Conservation (phyloP, 1,284 basidiomycete species). For the Chiua sp. region DNA sequence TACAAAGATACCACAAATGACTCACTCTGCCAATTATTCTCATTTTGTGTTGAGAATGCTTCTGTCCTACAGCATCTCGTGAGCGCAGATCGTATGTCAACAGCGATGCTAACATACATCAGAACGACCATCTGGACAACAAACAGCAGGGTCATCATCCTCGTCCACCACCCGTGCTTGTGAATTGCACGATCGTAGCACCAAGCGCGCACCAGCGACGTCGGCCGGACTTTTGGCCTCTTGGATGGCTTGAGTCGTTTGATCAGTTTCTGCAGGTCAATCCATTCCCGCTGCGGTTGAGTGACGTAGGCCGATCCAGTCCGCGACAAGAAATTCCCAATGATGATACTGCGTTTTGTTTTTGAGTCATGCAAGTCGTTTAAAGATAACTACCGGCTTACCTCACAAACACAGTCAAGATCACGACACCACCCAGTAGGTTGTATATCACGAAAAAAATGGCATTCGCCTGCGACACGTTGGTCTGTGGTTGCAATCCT, state of each 20-base stretch:
- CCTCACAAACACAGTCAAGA: conserved; percentile 90
- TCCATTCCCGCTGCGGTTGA: conserved; percentile 93
- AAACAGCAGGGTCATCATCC: conserved; percentile 84
- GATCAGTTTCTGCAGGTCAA: conserved; percentile 91
- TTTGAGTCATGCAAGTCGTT: background rate
- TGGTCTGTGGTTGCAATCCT: conserved; percentile 72
- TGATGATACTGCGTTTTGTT: conserved; percentile 77
- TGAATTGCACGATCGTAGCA: conserved; percentile 91
- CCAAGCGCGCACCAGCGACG: conserved; percentile 72
- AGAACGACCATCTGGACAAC: conserved; percentile 85
- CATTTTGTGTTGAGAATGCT: conserved; percentile 64
- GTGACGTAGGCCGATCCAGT: conserved; percentile 88
- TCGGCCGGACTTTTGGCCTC: conserved; percentile 69
- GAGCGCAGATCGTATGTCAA: background rate
- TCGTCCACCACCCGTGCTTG: conserved; percentile 96
- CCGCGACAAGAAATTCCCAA: conserved; percentile 89
- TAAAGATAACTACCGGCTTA: conserved; percentile 38
- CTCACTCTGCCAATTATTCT: conserved; percentile 75
- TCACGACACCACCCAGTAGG: conserved; percentile 90
- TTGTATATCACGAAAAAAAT: conserved; percentile 97
- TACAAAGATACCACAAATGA: background rate
- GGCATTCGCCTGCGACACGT: conserved; percentile 81
- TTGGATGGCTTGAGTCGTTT: conserved; percentile 88
- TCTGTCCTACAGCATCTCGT: conserved; percentile 66
- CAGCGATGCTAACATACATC: conserved; percentile 60